Percentiles rank a stretch among this genome's conserved stretches.
Conservation (phyloP, 805 yeast genomes). For the Barnettozyma wickerhamii region DNA sequence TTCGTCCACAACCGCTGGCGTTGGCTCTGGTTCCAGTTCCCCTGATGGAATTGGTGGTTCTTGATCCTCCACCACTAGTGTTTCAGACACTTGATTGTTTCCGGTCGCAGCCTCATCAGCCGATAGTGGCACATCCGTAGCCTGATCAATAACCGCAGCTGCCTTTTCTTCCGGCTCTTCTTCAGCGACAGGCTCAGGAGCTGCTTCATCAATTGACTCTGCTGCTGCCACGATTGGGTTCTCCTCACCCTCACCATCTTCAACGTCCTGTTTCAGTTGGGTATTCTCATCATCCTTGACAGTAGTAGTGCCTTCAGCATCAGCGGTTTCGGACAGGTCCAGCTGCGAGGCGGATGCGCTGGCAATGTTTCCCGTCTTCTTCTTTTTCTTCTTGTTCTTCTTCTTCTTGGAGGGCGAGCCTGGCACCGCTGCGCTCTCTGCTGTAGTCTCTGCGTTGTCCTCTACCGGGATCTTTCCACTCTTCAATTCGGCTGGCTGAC, state of each 20-base stretch:
- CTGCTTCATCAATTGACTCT: background rate
- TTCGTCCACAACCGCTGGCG: background rate
- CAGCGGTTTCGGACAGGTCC: constrained; percentile 2
- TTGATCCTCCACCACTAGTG: no score
- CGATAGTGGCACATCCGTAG: background rate
- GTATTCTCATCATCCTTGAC: background rate
- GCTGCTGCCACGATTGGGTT: background rate
- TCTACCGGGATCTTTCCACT: background rate
- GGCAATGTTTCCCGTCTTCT: constrained; percentile 7
- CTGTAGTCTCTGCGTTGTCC: background rate
- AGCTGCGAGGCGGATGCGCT: background rate
- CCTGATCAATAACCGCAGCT: background rate
- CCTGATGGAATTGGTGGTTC: background rate
- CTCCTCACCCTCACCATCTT: background rate
- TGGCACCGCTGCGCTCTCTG: background rate
- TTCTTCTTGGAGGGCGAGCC: constrained; percentile 3
- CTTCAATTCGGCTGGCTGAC: background rate
- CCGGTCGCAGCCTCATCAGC: no score
- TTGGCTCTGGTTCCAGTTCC: background rate
- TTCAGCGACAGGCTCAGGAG: background rate
- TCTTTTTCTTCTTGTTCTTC: constrained; percentile 16
- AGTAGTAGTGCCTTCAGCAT: background rate
- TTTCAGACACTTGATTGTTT: background rate
- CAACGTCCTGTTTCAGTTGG: background rate
- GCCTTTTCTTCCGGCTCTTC: background rate